A percentile compares a stretch with the other conserved stretches of the same genome.
Evolutionary conservation across 192 early-diverging fungal genomes (phyloP).

Genomic region (Coemansia reversa): DNA sequence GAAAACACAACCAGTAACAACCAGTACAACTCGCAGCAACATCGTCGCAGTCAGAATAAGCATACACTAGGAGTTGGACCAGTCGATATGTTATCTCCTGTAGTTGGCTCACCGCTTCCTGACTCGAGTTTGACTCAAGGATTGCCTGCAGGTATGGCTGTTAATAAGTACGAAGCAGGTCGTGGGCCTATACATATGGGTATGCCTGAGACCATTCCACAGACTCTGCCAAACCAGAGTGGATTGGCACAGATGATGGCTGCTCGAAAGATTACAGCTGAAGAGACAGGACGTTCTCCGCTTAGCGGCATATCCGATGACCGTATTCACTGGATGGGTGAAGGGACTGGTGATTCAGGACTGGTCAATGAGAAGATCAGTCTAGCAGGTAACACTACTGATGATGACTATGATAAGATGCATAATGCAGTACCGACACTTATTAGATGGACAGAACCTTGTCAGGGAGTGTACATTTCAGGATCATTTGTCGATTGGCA

Average conservation of each 20-base stretch:
- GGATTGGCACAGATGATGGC: slow-evolving; percentile 54
- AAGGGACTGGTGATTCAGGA: slow-evolving; percentile 8
- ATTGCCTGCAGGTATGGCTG: background rate
- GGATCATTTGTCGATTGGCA: slow-evolving; percentile 98
- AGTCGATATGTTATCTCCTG: slow-evolving; percentile 48
- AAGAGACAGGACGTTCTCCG: slow-evolving; percentile 40
- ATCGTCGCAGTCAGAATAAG: slow-evolving; percentile 1
- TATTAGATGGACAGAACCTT: slow-evolving; percentile 75
- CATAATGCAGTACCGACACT: slow-evolving; percentile 75
- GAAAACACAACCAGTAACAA: background rate
- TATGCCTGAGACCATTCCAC: slow-evolving; percentile 50
- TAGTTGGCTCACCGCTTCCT: slow-evolving; percentile 52
- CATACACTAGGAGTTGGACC: slow-evolving; percentile 36
- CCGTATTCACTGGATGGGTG: slow-evolving; percentile 31
- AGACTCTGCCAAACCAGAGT: slow-evolving; percentile 52
- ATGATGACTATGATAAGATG: slow-evolving; percentile 14
- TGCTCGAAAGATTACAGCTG: slow-evolving; percentile 37
- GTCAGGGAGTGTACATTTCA: slow-evolving; percentile 84
- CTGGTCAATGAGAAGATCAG: slow-evolving; percentile 6
- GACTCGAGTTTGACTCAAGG: slow-evolving; percentile 18
- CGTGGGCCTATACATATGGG: slow-evolving; percentile 23
- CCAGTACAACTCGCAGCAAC: slow-evolving; percentile 10
- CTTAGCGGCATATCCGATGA: slow-evolving; percentile 46
- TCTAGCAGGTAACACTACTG: slow-evolving; percentile 13
- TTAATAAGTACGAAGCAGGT: slow-evolving; percentile 10